A percentile compares a stretch with the other conserved stretches of the same genome.
Evolutionary conservation across 1,284 basidiomycete genomes (phyloP).

Genomic region (Heliocybe sulcata): DNA sequence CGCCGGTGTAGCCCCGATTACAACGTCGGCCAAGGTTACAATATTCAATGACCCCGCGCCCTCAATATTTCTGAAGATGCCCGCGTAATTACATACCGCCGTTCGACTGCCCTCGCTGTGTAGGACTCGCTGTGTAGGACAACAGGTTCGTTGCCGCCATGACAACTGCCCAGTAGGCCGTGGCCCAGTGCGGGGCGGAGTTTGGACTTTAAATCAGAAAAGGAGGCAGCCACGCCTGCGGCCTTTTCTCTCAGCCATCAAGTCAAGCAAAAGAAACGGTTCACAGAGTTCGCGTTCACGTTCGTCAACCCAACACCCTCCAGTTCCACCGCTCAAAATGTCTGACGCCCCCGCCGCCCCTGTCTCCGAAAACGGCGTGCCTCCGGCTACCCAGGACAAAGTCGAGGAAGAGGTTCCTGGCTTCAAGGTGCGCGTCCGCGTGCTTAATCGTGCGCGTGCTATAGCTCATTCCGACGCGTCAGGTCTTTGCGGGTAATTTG

Average conservation of each 20-base stretch:
- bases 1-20: too few relatives aligned
- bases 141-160: not conserved
- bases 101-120: not conserved
- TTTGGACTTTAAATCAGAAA: constrained; percentile 21
- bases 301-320: constrained; percentile 45
- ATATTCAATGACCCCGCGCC: too few relatives aligned
- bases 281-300: constrained; percentile 52
- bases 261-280: constrained; percentile 77
- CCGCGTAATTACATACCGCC: too few relatives aligned
- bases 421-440: constrained; percentile 52
- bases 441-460: constrained; percentile 10
- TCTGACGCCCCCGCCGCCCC: constrained; percentile 80
- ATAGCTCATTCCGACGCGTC: constrained; percentile 7
- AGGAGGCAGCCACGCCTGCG: constrained; percentile 15
- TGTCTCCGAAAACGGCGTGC: constrained; percentile 72
- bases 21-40: too few relatives aligned
- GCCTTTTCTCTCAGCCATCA: constrained; percentile 57
- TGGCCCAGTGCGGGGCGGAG: constrained; percentile 8
- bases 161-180: not conserved
- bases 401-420: constrained; percentile 61
- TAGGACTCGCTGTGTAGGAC: too few relatives aligned
- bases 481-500: constrained; percentile 88
- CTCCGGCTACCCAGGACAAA: constrained; percentile 63
- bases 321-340: constrained; percentile 59
- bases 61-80: too few relatives aligned